Evolutionary conservation across 2,329 filamentous ascomycete genomes (phyloP).

Genomic region (Monilinia fructicola): DNA sequence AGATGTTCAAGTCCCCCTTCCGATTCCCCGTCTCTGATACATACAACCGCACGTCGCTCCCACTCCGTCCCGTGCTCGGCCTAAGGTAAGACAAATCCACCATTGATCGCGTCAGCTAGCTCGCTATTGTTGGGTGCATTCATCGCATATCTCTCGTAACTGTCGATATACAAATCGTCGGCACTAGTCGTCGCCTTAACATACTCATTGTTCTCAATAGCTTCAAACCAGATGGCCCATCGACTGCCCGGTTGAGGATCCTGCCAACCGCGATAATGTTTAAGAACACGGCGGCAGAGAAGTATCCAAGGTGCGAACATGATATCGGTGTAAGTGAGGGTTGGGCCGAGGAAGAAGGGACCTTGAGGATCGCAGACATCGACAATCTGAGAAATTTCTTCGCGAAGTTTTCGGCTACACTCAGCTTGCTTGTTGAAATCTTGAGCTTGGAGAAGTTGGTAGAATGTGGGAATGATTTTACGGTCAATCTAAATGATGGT

Average conservation of each 20-base stretch:
- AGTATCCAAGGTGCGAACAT: constrained; percentile 46
- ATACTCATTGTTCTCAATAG: constrained; percentile 43
- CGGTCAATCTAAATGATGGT: constrained; percentile 62
- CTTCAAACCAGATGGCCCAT: constrained; percentile 43
- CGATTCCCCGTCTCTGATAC: background rate
- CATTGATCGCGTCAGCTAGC: constrained; percentile 59
- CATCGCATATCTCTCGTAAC: constrained; percentile 66
- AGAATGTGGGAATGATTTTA: constrained; percentile 74
- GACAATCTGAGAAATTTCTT: constrained; percentile 55
- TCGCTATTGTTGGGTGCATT: constrained; percentile 59
- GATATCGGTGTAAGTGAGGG: constrained; percentile 43
- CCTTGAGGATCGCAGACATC: constrained; percentile 41
- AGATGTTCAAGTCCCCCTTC: background rate
- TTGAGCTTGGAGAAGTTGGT: constrained; percentile 67
- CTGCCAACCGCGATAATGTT: constrained; percentile 44
- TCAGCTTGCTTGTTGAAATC: constrained; percentile 57
- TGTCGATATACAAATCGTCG: constrained; percentile 63
- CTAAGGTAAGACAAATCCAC: constrained; percentile 44
- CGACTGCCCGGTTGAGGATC: constrained; percentile 41
- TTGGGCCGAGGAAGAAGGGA: constrained; percentile 42
- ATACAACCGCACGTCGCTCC: background rate
- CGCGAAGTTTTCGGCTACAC: constrained; percentile 60
- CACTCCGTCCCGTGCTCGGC: background rate
- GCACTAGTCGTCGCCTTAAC: constrained; percentile 43
- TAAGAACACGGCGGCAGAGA: constrained; percentile 42